Conservation (phyloP, 2,329 filamentous ascomycete species). For the Fusarium temperatum region DNA sequence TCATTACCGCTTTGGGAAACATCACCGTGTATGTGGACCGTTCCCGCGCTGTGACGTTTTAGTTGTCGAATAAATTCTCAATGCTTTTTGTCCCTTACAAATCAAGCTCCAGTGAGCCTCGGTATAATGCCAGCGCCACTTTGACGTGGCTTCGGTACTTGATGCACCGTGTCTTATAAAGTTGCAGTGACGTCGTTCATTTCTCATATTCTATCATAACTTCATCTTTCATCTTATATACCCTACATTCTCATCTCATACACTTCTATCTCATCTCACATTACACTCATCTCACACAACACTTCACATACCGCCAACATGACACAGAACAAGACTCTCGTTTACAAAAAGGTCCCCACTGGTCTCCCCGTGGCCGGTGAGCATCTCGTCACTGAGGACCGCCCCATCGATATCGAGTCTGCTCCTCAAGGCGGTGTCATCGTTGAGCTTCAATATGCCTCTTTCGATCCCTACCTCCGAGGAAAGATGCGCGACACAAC, state of each 20-base stretch:
- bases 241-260: background rate
- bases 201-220: background rate
- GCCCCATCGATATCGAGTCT: constrained; percentile 70
- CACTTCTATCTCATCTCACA: background rate
- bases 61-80: constrained; percentile 1
- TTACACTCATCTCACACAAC: background rate
- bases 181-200: constrained; percentile 18
- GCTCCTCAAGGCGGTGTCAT: constrained; percentile 72
- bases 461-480: constrained; percentile 86
- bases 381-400: constrained; percentile 73
- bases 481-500: constrained; percentile 75
- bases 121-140: constrained; percentile 11
- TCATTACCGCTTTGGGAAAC: constrained; percentile 31
- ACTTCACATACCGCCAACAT: constrained; percentile 37
- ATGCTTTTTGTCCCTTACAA: constrained; percentile 17
- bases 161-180: constrained; percentile 2
- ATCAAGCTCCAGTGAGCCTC: constrained; percentile 19
- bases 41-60: constrained; percentile 23
- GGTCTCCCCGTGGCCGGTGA: constrained; percentile 75
- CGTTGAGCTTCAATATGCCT: constrained; percentile 76
- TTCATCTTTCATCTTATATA: background rate
- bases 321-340: constrained; percentile 73
- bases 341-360: constrained; percentile 75
- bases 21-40: constrained; percentile 28
- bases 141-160: constrained; percentile 7